Conservation (phyloP, 257 asterid genomes). For the Gynochthodes officinalis region DNA sequence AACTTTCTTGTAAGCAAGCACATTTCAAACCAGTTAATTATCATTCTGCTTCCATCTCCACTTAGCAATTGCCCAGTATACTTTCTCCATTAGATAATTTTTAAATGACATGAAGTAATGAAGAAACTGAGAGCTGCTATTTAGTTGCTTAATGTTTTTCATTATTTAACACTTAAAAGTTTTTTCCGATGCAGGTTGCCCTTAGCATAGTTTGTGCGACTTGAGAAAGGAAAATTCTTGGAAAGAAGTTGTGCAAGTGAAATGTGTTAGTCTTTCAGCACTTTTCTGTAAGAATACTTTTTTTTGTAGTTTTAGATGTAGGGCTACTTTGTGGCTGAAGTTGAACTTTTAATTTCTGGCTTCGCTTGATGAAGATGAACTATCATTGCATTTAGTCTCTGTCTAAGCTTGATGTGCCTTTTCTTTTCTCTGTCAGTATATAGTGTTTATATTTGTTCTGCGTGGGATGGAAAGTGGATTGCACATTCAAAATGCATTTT, state of each 20-base stretch:
- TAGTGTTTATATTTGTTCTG: too few relatives aligned
- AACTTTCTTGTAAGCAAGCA: constrained; percentile 8
- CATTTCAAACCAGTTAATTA: not conserved
- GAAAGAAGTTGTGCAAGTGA: not conserved
- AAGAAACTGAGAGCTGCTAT: too few relatives aligned
- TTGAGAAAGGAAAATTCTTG: constrained; percentile 1
- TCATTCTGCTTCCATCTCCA: not conserved
- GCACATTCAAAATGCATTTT: too few relatives aligned
- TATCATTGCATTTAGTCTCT: too few relatives aligned
- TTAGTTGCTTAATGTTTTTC: too few relatives aligned
- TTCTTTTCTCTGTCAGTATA: too few relatives aligned
- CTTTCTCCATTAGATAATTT: not conserved
- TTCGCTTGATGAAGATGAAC: not conserved
- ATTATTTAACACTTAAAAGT: too few relatives aligned
- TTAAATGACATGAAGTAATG: not conserved
- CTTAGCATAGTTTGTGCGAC: not conserved
- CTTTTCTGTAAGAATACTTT: not conserved
- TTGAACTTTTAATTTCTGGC: not conserved
- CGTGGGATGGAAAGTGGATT: too few relatives aligned
- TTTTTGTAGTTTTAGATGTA: constrained; percentile 5
- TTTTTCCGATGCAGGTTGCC: not conserved
- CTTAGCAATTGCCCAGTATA: not conserved
- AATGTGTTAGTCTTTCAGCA: not conserved
- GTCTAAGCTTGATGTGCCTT: too few relatives aligned
- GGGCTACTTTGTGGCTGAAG: not conserved